Percentiles rank a stretch among this genome's conserved stretches.
These are phyloP conservation scores for Nymphaea thermarum DNA, from an alignment of 164 flowering plant species.

Conservation along the genomic window DNA sequence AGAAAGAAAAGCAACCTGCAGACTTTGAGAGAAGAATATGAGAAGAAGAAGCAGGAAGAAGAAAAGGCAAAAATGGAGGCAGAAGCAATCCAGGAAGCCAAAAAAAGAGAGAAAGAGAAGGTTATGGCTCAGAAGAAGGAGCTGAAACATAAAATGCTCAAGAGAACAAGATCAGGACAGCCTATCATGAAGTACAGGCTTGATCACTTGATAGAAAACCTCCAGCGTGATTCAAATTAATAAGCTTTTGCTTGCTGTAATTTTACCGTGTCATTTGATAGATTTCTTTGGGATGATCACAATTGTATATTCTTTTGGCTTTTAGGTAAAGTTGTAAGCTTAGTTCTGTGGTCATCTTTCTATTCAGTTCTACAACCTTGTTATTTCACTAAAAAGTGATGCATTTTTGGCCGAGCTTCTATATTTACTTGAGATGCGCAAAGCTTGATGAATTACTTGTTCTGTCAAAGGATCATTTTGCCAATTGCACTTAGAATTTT, in stretches of 20 bases:
- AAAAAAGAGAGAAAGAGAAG: conserved; percentile 47
- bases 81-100: conserved; percentile 44
- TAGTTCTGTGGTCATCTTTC: too few relatives aligned
- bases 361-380: too few relatives aligned
- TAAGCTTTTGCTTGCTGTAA: background rate
- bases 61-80: conserved; percentile 65
- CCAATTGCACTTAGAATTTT: too few relatives aligned
- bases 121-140: conserved; percentile 50
- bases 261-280: background rate
- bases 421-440: too few relatives aligned
- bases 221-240: conserved; percentile 15
- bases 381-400: too few relatives aligned
- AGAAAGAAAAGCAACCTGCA: conserved; percentile 24
- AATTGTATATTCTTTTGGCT: too few relatives aligned
- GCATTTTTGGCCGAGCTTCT: too few relatives aligned
- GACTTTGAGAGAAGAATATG: conserved; percentile 41
- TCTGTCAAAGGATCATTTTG: too few relatives aligned
- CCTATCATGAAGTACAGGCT: conserved; percentile 94
- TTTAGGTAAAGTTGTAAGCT: too few relatives aligned
- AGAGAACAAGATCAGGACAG: conserved; percentile 68
- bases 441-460: too few relatives aligned
- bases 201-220: conserved; percentile 52
- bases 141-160: conserved; percentile 51
- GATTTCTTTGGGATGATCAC: too few relatives aligned
- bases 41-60: conserved; percentile 46